Evolutionary conservation across 2,329 filamentous ascomycete genomes (phyloP).

Genomic region (Pseudogymnoascus sp.): DNA sequence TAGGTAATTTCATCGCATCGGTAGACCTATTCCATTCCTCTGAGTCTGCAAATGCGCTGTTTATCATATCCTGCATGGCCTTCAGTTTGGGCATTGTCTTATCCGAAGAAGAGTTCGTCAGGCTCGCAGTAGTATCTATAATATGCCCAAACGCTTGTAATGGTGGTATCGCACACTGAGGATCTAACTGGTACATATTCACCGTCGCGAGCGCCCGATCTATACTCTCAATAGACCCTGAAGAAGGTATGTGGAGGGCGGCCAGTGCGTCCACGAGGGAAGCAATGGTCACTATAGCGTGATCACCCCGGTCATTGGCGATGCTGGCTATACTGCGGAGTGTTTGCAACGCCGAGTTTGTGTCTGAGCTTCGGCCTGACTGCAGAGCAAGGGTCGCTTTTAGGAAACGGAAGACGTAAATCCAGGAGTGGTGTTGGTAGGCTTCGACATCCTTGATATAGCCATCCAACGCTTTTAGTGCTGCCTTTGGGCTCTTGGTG

Average conservation of each 20-base stretch:
- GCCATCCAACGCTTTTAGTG: conserved; percentile 63
- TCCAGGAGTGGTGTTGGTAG: conserved; percentile 63
- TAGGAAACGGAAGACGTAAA: conserved; percentile 69
- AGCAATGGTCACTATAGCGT: conserved; percentile 57
- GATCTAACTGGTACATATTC: conserved; percentile 62
- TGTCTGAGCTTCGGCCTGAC: conserved; percentile 52
- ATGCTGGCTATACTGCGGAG: conserved; percentile 55
- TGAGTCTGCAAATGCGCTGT: conserved; percentile 39
- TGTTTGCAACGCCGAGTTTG: conserved; percentile 58
- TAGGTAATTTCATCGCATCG: conserved; percentile 47
- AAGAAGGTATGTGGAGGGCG: conserved; percentile 55
- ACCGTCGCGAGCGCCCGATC: conserved; percentile 69
- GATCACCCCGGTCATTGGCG: conserved; percentile 54
- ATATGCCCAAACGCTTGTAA: conserved; percentile 59
- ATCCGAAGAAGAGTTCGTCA: conserved; percentile 55
- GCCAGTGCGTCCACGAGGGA: conserved; percentile 63
- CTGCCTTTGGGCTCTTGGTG: conserved; percentile 63
- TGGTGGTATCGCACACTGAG: conserved; percentile 56
- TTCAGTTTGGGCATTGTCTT: conserved; percentile 53
- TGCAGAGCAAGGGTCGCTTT: conserved; percentile 64
- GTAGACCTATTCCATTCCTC: conserved; percentile 28
- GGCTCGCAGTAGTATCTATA: conserved; percentile 62
- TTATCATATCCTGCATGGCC: conserved; percentile 54
- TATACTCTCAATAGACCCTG: conserved; percentile 62
- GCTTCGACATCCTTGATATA: conserved; percentile 62